Conservation (phyloP, 331 rosid genomes). For the Arachis monticola region DNA sequence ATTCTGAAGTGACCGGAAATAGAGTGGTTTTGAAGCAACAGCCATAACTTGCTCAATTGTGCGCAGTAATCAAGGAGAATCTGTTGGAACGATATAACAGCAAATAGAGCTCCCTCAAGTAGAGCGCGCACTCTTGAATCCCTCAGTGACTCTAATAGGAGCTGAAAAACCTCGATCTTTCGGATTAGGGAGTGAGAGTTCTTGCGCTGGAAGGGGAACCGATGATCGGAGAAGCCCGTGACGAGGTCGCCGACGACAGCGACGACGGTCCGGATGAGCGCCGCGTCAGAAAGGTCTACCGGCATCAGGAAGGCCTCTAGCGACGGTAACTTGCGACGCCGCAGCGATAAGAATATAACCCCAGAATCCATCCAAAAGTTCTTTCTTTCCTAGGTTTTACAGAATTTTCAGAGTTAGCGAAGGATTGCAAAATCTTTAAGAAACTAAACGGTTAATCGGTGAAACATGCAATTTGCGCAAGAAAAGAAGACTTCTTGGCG, state of each 20-base stretch:
- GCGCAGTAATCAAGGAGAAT: constrained; percentile 81
- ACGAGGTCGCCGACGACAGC: constrained; percentile 56
- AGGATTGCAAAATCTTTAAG: neutral
- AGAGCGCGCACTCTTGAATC: constrained; percentile 50
- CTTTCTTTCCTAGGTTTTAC: neutral
- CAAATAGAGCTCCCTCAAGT: constrained; percentile 75
- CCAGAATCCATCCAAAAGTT: constrained; percentile 64
- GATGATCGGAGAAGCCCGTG: constrained; percentile 50
- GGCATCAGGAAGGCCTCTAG: constrained; percentile 74
- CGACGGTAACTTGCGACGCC: constrained; percentile 81
- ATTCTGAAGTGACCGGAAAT: constrained; percentile 80
- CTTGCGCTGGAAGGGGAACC: constrained; percentile 64
- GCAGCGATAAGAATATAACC: constrained; percentile 70
- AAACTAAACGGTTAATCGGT: neutral
- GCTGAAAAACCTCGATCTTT: constrained; percentile 63
- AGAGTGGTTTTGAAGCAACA: constrained; percentile 73
- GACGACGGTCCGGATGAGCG: constrained; percentile 60
- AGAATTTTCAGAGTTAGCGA: constrained; percentile 14
- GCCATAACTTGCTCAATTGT: constrained; percentile 78
- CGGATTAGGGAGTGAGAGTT: constrained; percentile 72
- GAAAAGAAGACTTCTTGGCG: neutral
- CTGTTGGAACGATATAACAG: constrained; percentile 65
- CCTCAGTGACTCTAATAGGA: constrained; percentile 59
- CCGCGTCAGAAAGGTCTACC: constrained; percentile 63
- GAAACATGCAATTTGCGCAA: neutral